Evolutionary conservation across 192 early-diverging fungal species (phyloP).

Genomic region (Chytriomyces hyalinus): DNA sequence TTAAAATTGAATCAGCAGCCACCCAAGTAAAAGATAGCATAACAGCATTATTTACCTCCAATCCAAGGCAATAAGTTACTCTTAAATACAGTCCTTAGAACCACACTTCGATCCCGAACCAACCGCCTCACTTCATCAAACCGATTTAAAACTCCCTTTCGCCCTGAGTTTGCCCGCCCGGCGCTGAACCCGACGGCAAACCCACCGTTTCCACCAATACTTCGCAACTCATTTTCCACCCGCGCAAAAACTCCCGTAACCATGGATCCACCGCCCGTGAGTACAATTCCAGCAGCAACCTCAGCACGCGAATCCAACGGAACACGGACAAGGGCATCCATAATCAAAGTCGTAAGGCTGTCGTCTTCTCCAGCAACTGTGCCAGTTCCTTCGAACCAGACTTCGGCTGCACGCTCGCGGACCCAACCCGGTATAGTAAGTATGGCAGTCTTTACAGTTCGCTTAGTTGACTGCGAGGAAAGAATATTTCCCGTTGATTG

Average conservation of each 20-base stretch:
- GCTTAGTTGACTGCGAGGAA: neutral
- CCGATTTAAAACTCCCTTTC: slow-evolving; percentile 56
- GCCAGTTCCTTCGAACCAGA: slow-evolving; percentile 63
- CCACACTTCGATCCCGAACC: slow-evolving; percentile 12
- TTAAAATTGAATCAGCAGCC: neutral
- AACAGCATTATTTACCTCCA: slow-evolving; percentile 55
- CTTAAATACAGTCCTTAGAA: slow-evolving; percentile 61
- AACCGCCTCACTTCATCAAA: slow-evolving; percentile 56
- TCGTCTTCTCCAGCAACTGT: slow-evolving; percentile 61
- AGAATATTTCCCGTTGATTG: neutral
- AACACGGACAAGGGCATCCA: slow-evolving; percentile 62
- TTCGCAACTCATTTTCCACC: slow-evolving; percentile 66
- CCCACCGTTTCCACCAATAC: slow-evolving; percentile 50
- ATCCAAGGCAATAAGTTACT: slow-evolving; percentile 79
- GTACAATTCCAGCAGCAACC: slow-evolving; percentile 66
- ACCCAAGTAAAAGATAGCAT: neutral
- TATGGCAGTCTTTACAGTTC: neutral
- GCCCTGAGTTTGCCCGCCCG: slow-evolving; percentile 28
- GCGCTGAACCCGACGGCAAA: slow-evolving; percentile 45
- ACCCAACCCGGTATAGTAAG: slow-evolving; percentile 82
- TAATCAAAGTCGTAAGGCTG: slow-evolving; percentile 60
- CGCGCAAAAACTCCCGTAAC: slow-evolving; percentile 73
- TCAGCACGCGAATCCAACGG: slow-evolving; percentile 76
- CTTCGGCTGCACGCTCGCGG: slow-evolving; percentile 77
- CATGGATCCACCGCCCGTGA: slow-evolving; percentile 79